phyloP scores from a whole-genome alignment of 2,329 filamentous ascomycete species.

The Waltergamsia citrina region DNA sequence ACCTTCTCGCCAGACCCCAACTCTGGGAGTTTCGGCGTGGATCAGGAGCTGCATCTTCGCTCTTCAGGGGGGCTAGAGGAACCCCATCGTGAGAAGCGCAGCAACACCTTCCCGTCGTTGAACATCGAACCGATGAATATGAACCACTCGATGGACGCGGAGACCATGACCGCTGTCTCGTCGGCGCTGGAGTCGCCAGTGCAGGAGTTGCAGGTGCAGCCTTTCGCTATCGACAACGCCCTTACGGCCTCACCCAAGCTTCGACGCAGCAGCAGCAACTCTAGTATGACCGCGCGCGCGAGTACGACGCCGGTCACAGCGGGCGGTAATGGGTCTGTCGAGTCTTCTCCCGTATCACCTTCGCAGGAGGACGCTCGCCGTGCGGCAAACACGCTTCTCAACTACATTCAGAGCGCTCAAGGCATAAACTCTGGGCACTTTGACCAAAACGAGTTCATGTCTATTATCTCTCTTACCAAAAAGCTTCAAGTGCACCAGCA shows the following conservation, averaged over 20 bases:
- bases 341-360: constrained; percentile 54
- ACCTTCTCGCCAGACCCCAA: constrained; percentile 67
- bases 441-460: constrained; percentile 68
- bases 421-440: constrained; percentile 55
- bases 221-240: constrained; percentile 33
- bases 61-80: not conserved
- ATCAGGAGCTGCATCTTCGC: constrained; percentile 6
- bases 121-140: constrained; percentile 49
- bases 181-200: constrained; percentile 43
- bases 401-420: constrained; percentile 62
- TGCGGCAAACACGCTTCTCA: constrained; percentile 73
- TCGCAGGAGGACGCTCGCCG: constrained; percentile 79
- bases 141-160: constrained; percentile 28
- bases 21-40: constrained; percentile 50
- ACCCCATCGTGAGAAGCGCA: constrained; percentile 53
- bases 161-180: constrained; percentile 39
- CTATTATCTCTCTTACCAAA: constrained; percentile 74
- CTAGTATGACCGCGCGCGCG: constrained; percentile 16
- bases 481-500: constrained; percentile 64
- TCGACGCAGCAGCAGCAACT: constrained; percentile 22
- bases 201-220: constrained; percentile 31
- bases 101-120: constrained; percentile 75
- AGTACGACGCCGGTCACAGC: not conserved
- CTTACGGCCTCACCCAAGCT: constrained; percentile 26
- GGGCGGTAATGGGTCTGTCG: constrained; percentile 25